phyloP scores from a whole-genome alignment of 768 basidiomycete genomes.

The Boletus vermiculosoides region DNA sequence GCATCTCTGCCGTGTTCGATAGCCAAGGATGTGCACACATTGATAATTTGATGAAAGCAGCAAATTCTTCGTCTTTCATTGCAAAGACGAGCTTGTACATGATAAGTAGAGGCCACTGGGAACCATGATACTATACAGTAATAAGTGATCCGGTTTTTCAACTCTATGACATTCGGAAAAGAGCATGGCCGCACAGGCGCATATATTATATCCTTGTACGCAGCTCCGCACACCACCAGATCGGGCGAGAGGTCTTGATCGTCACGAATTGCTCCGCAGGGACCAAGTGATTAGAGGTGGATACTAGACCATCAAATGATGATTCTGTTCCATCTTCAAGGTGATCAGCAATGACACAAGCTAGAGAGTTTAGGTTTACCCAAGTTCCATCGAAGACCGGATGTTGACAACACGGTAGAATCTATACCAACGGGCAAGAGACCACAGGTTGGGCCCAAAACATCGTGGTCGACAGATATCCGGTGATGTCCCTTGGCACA shows the following conservation, averaged over 20 bases:
- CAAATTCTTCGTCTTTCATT: background rate
- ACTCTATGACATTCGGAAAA: background rate
- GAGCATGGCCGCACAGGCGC: background rate
- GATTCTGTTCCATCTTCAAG: constrained; percentile 58
- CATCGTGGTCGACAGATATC: constrained; percentile 68
- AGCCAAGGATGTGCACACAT: background rate
- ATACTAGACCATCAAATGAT: constrained; percentile 81
- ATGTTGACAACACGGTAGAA: constrained; percentile 72
- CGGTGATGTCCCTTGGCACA: constrained; percentile 71
- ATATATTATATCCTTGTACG: constrained; percentile 8
- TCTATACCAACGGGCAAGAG: constrained; percentile 90
- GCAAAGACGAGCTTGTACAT: background rate
- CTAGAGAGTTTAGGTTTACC: constrained; percentile 43
- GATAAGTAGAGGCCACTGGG: background rate
- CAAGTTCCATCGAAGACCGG: constrained; percentile 87
- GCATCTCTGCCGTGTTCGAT: background rate
- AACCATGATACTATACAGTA: too few relatives aligned
- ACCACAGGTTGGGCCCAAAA: constrained; percentile 88
- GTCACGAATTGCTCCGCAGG: constrained; percentile 62
- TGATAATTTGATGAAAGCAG: background rate
- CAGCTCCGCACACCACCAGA: constrained; percentile 90
- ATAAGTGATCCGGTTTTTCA: too few relatives aligned
- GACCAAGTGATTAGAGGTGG: constrained; percentile 91
- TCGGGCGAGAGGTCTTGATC: constrained; percentile 75
- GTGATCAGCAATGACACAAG: constrained; percentile 3